Base-by-base conservation (phyloP, 1,284 basidiomycete species). In the Pseudomicrostroma phylloplanum region DNA sequence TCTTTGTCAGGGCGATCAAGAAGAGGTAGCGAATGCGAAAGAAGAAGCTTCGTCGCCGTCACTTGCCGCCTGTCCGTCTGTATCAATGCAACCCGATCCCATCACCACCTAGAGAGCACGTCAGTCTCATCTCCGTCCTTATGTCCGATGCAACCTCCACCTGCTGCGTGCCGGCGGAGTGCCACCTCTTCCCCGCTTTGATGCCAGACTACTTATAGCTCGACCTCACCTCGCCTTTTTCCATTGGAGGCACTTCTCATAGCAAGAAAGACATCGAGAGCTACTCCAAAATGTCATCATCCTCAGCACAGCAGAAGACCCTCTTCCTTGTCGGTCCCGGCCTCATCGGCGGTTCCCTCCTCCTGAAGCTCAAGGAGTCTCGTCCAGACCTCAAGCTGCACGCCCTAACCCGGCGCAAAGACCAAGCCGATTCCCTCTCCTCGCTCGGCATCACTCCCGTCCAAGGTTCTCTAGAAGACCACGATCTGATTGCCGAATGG, bases 291-390 rank as follows among this genome's bases (percentile, higher is more conserved):
- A 54, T 36, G 30, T 36, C 30, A 36, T 36, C 30, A 3, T 36
- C 30, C 4, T 36, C 30, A 36, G 3, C 30, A 9, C 30, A 36
- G 30, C 30, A 36, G 30, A 59, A 59, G 39, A 60, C 51, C n/a
- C 55, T 60, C 40, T 60, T 60, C 39, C 46, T 60, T 2, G 48
- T 60, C 56, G 59, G 59, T 19, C 59, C 59, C n/a, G 59, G 59
- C 41, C 48, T 60, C 26, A 60, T 60, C 46, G 59, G 59, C 30
- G 59, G 59, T 9, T 26, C 59, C 15, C 36, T 60, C 8, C 41
- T 60, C 3, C 9, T 30, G 17, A 17, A 30, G 39, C 55, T 60
- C 12, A 23, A 36, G 8, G 46, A 23, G 21, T 7, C 17, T 4
- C 59, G 59, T 21, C 59, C 59, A 7, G 59, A 60, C 51, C 40